A percentile compares a stretch with the other conserved stretches of the same genome.
These are phyloP conservation scores for Nymphaea colorata DNA, from an alignment of 164 flowering plant species.

Conservation along the genomic window DNA sequence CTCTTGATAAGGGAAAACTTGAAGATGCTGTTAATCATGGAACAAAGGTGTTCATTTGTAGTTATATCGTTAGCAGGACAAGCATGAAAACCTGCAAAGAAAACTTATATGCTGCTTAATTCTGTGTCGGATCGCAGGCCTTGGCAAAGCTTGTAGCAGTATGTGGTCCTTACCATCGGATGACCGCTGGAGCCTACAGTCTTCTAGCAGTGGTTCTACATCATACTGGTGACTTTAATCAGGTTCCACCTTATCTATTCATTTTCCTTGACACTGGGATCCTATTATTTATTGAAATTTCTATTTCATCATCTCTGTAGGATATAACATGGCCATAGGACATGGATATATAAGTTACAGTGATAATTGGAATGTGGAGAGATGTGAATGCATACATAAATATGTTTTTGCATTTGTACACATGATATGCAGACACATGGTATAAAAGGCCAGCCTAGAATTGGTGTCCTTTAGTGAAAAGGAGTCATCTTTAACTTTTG, in stretches of 20 bases:
- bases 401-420: too few species aligned
- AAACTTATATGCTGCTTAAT: slow-evolving; percentile 1
- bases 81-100: not conserved
- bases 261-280: too few species aligned
- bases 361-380: too few species aligned
- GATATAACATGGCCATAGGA: too few species aligned
- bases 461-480: too few species aligned
- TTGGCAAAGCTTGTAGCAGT: slow-evolving; percentile 89
- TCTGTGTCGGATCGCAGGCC: slow-evolving; percentile 38
- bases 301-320: too few species aligned
- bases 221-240: slow-evolving; percentile 99
- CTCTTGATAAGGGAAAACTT: slow-evolving; percentile 96
- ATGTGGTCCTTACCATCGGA: slow-evolving; percentile 96
- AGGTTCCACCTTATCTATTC: slow-evolving; percentile 31
- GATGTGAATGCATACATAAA: too few species aligned
- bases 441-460: too few species aligned
- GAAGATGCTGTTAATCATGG: slow-evolving; percentile 98
- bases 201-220: slow-evolving; percentile 96
- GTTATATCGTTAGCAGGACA: not conserved
- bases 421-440: too few species aligned
- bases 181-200: slow-evolving; percentile 99
- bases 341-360: too few species aligned
- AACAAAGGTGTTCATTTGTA: slow-evolving; percentile 60
- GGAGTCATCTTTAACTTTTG: too few species aligned
- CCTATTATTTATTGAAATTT: too few species aligned